Percentiles rank a stretch among this genome's conserved stretches.
phyloP scores from a whole-genome alignment of 345 rosid species.

The Turnera subulata region DNA sequence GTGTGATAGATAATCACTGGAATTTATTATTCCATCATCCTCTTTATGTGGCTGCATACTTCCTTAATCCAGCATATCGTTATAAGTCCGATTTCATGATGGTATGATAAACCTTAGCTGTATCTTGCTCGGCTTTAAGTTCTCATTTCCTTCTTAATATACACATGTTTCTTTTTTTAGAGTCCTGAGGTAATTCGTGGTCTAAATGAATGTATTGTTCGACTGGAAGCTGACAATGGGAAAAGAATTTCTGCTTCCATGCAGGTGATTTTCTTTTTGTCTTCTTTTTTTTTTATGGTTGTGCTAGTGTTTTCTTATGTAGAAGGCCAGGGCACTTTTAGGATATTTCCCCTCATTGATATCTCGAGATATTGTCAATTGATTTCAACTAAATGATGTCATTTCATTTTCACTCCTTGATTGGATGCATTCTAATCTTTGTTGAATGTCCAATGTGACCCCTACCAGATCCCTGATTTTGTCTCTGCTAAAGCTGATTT shows the following conservation, averaged over 20 bases:
- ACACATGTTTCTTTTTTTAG: conserved; percentile 31
- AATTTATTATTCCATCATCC: conserved; percentile 77
- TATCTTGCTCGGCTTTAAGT: background rate
- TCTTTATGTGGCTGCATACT: conserved; percentile 82
- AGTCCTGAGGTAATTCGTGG: conserved; percentile 78
- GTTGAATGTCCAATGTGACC: background rate
- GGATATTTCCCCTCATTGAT: background rate
- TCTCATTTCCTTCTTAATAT: background rate
- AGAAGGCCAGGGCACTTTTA: too few relatives aligned
- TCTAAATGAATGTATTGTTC: conserved; percentile 79
- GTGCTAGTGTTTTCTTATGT: too few relatives aligned
- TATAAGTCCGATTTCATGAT: conserved; percentile 64
- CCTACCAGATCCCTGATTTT: conserved; percentile 71
- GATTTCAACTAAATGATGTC: background rate
- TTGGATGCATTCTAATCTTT: background rate
- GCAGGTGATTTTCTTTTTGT: conserved; percentile 53
- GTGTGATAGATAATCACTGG: conserved; percentile 70
- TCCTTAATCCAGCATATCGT: conserved; percentile 80
- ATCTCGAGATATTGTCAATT: background rate
- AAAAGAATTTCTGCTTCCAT: conserved; percentile 76
- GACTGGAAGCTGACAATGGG: conserved; percentile 68
- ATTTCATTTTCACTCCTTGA: background rate
- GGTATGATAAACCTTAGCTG: conserved; percentile 38
- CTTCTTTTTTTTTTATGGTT: background rate
- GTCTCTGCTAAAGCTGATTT: conserved; percentile 68